Base-by-base conservation (phyloP, 2,329 filamentous ascomycete species). In the Coniosporium tulheliwenetii region DNA sequence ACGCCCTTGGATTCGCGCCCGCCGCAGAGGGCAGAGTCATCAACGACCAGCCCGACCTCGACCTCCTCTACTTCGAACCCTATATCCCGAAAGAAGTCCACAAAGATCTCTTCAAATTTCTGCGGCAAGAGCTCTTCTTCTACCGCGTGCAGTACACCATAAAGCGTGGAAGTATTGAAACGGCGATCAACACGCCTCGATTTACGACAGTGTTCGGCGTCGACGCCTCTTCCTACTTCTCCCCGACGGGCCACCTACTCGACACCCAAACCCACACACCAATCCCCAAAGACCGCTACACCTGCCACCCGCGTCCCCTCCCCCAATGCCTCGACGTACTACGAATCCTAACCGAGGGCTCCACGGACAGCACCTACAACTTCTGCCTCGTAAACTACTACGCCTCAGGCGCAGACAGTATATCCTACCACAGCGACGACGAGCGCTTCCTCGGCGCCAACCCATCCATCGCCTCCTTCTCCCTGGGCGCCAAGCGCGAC, bases 361-460 rank as follows among this genome's bases (percentile, higher is more conserved):
- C 74, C 0, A 83, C 79, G 1, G 70, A 69, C n/a, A 73, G 73
- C 50, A 68, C 53, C 1, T 89, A 81, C 60, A 89, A 89, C 54
- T 85, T 87, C 54, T 82, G 78, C 44, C 68, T 89, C 1, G 80
- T 89, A 4, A 89, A 89, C 52, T 89, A 89, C 61, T 89, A 89
- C 53, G 78, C 79, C n/a, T 73, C 72, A 3, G 82, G 83, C 0
- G 64, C 74, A 5, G 82, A 89, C 55, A 84, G 79, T 48, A 89
- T 89, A 38, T 73, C 77, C 9, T 89, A 81, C 52, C 82, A 89
- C 57, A 82, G 77, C 38, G 84, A 89, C 48, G 82, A 89, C 51
- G 84, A 89, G 63, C 67, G 73, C 5, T 91, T 89, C 48, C 68
- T 89, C 0, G 83, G 82, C 0, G 47, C 61, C 0, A 62, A 79